Percentiles rank a stretch among this genome's conserved stretches.
Conservation (phyloP, 139 green algal genomes). For the Ettlia oleoabundans region DNA sequence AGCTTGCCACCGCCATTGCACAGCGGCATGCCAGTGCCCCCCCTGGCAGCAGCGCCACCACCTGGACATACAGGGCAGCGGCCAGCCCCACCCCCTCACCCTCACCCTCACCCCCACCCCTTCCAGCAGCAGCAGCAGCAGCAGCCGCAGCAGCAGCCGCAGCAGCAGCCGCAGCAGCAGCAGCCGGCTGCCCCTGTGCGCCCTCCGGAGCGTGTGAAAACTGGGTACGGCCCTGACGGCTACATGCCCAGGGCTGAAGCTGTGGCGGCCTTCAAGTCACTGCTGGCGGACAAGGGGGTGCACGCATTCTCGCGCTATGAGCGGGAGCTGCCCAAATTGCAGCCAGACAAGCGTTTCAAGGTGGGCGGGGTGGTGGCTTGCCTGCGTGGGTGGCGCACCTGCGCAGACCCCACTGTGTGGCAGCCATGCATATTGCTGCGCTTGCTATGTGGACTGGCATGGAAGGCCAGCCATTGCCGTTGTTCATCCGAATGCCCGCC, state of each 20-base stretch:
- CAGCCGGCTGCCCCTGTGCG: background rate
- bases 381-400: background rate
- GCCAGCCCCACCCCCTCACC: background rate
- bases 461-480: too few species aligned
- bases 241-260: slow-evolving; percentile 4
- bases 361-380: background rate
- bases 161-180: background rate
- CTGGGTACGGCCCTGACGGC: slow-evolving; percentile 4
- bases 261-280: slow-evolving; percentile 61
- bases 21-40: too few species aligned
- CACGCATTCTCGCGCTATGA: slow-evolving; percentile 72
- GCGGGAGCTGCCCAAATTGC: slow-evolving; percentile 74
- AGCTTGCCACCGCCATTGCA: background rate
- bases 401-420: slow-evolving; percentile 32
- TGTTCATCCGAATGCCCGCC: too few species aligned
- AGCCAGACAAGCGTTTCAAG: slow-evolving; percentile 67
- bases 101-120: background rate
- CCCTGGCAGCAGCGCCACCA: too few species aligned
- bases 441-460: too few species aligned
- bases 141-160: background rate
- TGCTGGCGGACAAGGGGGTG: slow-evolving; percentile 73
- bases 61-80: too few species aligned
- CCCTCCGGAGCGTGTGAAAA: background rate
- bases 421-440: too few species aligned
- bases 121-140: background rate